Conservation (phyloP, 78 protist genomes). For the Dictyostelium firmibasis region DNA sequence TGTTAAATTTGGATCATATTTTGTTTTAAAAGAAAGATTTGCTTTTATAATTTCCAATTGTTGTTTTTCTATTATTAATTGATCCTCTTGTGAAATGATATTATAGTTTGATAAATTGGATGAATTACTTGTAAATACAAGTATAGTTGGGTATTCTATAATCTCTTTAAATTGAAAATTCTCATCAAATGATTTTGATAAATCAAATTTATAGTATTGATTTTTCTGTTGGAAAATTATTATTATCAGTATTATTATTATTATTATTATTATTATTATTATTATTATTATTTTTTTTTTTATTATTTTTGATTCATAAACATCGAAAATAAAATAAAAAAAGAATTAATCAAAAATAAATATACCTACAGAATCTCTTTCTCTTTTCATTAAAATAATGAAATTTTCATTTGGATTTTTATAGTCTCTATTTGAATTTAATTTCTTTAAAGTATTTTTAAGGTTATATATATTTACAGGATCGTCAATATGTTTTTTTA, state of each 20-base stretch:
- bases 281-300: too few relatives aligned
- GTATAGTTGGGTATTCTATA: conserved; percentile 9
- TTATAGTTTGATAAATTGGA: not conserved
- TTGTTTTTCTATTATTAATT: not conserved
- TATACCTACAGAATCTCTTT: conserved; percentile 18
- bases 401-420: not conserved
- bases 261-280: too few relatives aligned
- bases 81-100: not conserved
- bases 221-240: not conserved
- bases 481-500: not conserved
- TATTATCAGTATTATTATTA: too few relatives aligned
- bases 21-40: not conserved
- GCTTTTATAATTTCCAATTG: conserved; percentile 5
- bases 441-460: not conserved
- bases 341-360: too few relatives aligned
- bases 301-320: too few relatives aligned
- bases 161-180: conserved; percentile 18
- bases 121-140: not conserved
- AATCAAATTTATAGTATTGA: conserved; percentile 13
- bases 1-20: conserved; percentile 25
- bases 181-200: not conserved
- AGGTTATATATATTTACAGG: conserved; percentile 11
- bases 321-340: not conserved
- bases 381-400: conserved; percentile 23
- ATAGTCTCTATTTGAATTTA: not conserved